Percentiles rank a stretch among this genome's conserved stretches.
Conservation (phyloP, 139 green algal genomes). For the Dunaliella primolecta region DNA sequence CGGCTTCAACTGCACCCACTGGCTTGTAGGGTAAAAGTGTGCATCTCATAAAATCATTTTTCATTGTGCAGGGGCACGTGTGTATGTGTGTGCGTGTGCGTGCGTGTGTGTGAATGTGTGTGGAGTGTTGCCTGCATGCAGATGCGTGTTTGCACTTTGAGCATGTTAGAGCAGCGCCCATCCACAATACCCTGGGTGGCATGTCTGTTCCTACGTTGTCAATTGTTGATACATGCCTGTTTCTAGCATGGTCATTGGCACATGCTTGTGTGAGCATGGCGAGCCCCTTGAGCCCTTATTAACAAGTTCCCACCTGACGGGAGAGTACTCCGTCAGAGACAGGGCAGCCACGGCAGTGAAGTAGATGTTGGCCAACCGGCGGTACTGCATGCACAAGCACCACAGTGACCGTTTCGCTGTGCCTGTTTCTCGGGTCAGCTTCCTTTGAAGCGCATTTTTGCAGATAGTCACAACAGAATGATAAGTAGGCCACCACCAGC, state of each 20-base stretch:
- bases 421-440: neutral
- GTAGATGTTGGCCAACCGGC: slow-evolving; percentile 78
- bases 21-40: too few relatives aligned
- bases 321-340: slow-evolving; percentile 59
- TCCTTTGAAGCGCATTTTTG: neutral
- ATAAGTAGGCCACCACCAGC: neutral
- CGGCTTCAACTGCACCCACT: too few relatives aligned
- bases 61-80: too few relatives aligned
- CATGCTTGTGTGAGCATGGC: too few relatives aligned
- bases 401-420: neutral
- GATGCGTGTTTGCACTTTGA: neutral
- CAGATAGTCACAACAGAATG: neutral
- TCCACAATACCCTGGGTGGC: too few relatives aligned
- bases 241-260: too few relatives aligned
- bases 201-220: too few relatives aligned
- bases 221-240: too few relatives aligned
- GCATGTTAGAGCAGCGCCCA: too few relatives aligned
- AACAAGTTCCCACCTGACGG: slow-evolving; percentile 41
- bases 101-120: neutral
- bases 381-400: slow-evolving; percentile 23
- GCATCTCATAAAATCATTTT: too few relatives aligned
- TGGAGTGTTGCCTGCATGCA: neutral
- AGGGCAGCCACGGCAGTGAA: slow-evolving; percentile 71
- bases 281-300: too few relatives aligned
- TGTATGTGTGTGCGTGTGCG: neutral